Evolutionary conservation across 768 basidiomycete species (phyloP).

Genomic region (Mycena haematopus): DNA sequence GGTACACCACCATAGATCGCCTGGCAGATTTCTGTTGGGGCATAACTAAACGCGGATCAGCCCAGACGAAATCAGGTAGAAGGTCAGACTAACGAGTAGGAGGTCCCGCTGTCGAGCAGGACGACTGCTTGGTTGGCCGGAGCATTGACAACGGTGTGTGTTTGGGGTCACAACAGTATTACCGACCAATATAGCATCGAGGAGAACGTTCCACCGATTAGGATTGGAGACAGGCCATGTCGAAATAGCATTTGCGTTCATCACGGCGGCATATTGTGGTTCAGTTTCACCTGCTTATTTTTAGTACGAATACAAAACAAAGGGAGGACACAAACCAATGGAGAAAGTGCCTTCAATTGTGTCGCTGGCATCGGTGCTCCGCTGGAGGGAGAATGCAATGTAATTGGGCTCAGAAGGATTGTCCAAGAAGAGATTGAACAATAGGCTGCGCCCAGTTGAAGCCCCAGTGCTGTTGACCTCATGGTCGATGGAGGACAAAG

Average conservation of each 20-base stretch:
- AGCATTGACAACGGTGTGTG: constrained; percentile 58
- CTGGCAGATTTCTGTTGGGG: constrained; percentile 64
- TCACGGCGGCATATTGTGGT: constrained; percentile 63
- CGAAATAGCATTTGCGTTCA: constrained; percentile 62
- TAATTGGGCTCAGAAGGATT: constrained; percentile 79
- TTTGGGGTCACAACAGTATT: constrained; percentile 56
- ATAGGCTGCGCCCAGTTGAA: constrained; percentile 68
- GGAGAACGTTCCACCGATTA: constrained; percentile 74
- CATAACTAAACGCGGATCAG: constrained; percentile 57
- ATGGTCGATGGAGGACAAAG: constrained; percentile 75
- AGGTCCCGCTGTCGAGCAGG: constrained; percentile 82
- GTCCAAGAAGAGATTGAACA: constrained; percentile 77
- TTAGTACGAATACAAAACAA: not conserved
- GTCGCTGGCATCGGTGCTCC: constrained; percentile 57
- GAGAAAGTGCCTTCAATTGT: constrained; percentile 73
- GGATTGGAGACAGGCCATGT: constrained; percentile 76
- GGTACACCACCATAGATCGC: constrained; percentile 71
- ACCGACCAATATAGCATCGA: constrained; percentile 75
- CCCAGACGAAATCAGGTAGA: constrained; percentile 12
- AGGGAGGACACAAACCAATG: constrained; percentile 55
- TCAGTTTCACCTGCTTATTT: constrained; percentile 65
- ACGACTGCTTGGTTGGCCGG: constrained; percentile 77
- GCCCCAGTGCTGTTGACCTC: constrained; percentile 62
- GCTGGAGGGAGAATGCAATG: constrained; percentile 77
- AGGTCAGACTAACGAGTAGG: constrained; percentile 65